Evolutionary conservation across 2,329 filamentous ascomycete species (phyloP), one percentile per base, ranked within the genome.

Genomic region (Epichloe gansuensis): DNA sequence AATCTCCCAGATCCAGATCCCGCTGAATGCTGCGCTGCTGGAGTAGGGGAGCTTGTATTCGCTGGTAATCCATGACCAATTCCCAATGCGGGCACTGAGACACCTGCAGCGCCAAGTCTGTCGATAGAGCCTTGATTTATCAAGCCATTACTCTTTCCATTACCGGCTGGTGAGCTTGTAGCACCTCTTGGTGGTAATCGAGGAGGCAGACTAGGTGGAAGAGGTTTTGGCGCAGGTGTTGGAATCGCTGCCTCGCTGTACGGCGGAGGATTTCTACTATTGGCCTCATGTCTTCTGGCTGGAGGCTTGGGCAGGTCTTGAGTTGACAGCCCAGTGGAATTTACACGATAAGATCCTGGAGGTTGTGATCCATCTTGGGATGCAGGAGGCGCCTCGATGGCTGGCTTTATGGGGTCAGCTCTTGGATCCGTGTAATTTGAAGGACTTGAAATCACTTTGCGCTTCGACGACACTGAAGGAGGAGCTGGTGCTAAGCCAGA

Each of bases 11-110:
- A 50, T 49, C 47, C 50, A 8, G 59, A 44, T 57, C 56, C 37
- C 57, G 61, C 46, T 48, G 57, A 41, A 7, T 59, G 56, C 48
- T 59, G 60, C 37, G 53, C 17, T 43, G 60, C 59, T 31, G 64
- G 63, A 48, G 61, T 57, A 31, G 60, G 60, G 62, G 63, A 58
- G 43, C 59, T 54, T 44, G 61, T 55, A 52, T 60, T 56, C 57
- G 63, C 48, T 62, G 65, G 53, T 57, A 63, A 59, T 61, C 55
- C 57, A 58, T 62, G 60, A 52, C 81, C 83, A 55, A 95, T 94
- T 5, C 86, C 86, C 4, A 95, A 72, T 0, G 78, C 85, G 0
- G 89, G 85, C 0, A 95, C 88, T 0, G 83, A 86, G 5, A 95
- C 75, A 1, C 90, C 90, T 1, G 87, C 83, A 39, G 81, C 77